Evolutionary conservation across 2,329 filamentous ascomycete species (phyloP), one percentile per base, ranked within the genome.

Genomic region (Colletotrichum filicis): DNA sequence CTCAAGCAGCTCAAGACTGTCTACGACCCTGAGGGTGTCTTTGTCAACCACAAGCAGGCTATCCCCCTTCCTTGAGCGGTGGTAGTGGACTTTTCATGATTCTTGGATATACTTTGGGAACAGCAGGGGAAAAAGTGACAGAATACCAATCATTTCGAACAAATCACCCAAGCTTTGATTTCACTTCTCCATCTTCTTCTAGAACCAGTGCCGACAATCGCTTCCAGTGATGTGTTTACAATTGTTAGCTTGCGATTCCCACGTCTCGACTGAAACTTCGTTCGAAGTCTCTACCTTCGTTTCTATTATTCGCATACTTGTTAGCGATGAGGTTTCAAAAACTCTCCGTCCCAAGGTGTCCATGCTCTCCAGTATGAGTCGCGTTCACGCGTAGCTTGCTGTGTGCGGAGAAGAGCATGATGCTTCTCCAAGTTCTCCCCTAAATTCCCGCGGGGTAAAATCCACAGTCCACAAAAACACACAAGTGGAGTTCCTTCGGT

Each of bases 1-100:
- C 74, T 75, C 16, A 74, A 72, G 72, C 42, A 68, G 67, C 67
- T 74, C 60, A 75, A 75, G 74, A 26, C 63, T 32, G 52, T 56
- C 28, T 46, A 72, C 12, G 74, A 75, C 72, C 74, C 74, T 5
- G 68, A 72, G 32, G 68, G 65, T 35, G 28, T 75, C 35, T 75
- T 75, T 32, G 65, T 30, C 65, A 72, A 66, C 64, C 68, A 75
- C 68, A 68, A 74, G 68, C 72, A 74, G 65, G 65, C 68, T 61
- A 74, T 74, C 22, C 73, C 72, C n/a, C 69, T 74, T 28, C 64
- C 72, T 46, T 73, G 14, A 26, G 12, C 8, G 28, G 14, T 7
- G 16, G 6, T 19, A 42, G 22, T 4, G 6, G 42, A n/a, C 9
- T 14, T 62, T 4, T 32, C 14, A 49, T 7, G 26, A 3, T 22